Conservation (phyloP, 192 early-diverging fungal genomes). For the Umbelopsis sp. region DNA sequence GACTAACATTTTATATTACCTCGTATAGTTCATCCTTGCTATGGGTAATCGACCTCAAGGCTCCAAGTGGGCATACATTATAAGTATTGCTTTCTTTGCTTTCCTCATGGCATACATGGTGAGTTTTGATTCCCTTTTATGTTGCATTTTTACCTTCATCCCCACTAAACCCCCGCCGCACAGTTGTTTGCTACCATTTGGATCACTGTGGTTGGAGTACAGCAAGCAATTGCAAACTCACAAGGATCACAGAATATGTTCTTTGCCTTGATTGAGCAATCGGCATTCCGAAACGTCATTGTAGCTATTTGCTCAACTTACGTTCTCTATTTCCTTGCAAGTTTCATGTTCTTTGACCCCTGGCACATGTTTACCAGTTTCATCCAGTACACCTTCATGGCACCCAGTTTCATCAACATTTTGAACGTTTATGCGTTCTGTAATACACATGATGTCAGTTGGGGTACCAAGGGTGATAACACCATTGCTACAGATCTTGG, state of each 20-base stretch:
- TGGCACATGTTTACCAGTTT: conserved; percentile 80
- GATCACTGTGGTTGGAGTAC: conserved; percentile 33
- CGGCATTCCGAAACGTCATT: conserved; percentile 55
- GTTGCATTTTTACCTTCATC: too few species aligned
- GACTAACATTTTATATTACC: conserved; percentile 37
- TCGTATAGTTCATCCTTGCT: conserved; percentile 81
- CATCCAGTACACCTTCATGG: conserved; percentile 69
- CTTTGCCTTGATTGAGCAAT: conserved; percentile 37
- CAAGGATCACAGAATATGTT: conserved; percentile 29
- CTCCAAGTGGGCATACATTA: conserved; percentile 72
- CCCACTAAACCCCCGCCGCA: not conserved
- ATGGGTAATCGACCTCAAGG: conserved; percentile 97
- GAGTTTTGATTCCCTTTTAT: not conserved
- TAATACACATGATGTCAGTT: conserved; percentile 85
- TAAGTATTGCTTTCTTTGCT: conserved; percentile 66
- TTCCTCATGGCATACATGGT: conserved; percentile 45
- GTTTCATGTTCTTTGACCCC: conserved; percentile 68
- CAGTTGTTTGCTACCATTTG: conserved; percentile 35
- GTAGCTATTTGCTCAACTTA: conserved; percentile 66
- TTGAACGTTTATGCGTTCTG: conserved; percentile 82
- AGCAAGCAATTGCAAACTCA: conserved; percentile 15
- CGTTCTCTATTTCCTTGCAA: conserved; percentile 66
- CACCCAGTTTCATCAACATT: conserved; percentile 82
- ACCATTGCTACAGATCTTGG: conserved; percentile 48
- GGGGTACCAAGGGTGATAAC: conserved; percentile 86